Evolutionary conservation across 768 basidiomycete species (phyloP).

Genomic region (Leccinellum rugosiceps): DNA sequence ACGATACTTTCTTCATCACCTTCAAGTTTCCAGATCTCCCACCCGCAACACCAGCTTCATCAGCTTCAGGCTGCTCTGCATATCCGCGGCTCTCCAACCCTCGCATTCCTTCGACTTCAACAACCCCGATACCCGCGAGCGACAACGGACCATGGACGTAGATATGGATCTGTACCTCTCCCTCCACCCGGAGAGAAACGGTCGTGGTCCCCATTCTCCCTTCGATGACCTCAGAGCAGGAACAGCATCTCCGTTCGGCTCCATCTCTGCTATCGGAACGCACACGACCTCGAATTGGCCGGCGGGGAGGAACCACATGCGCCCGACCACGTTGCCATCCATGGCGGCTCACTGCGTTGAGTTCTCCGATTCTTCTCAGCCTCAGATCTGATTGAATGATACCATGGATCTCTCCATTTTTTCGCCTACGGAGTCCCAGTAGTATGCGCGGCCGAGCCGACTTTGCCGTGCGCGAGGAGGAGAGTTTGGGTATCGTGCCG

Average conservation of each 20-base stretch:
- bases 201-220: slow-evolving; percentile 36
- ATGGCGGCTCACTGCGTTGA: too few relatives aligned
- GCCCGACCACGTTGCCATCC: too few relatives aligned
- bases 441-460: too few relatives aligned
- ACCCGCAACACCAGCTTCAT: too few relatives aligned
- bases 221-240: slow-evolving; percentile 30
- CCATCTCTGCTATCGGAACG: slow-evolving; percentile 49
- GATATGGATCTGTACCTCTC: slow-evolving; percentile 87
- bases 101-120: slow-evolving; percentile 63
- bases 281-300: slow-evolving; percentile 43
- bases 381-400: too few relatives aligned
- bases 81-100: slow-evolving; percentile 58
- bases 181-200: slow-evolving; percentile 65
- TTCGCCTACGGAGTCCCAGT: too few relatives aligned
- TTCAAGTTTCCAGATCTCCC: slow-evolving; percentile 47
- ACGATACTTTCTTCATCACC: slow-evolving; percentile 43
- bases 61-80: slow-evolving; percentile 32
- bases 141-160: slow-evolving; percentile 93
- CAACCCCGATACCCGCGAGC: slow-evolving; percentile 74
- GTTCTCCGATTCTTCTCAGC: too few relatives aligned
- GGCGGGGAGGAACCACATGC: too few relatives aligned
- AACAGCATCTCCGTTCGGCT: slow-evolving; percentile 36
- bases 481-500: too few relatives aligned
- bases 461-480: too few relatives aligned
- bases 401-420: too few relatives aligned